Evolutionary conservation across 176 grass and related monocot species (phyloP).

Genomic region (Avena atlantica): DNA sequence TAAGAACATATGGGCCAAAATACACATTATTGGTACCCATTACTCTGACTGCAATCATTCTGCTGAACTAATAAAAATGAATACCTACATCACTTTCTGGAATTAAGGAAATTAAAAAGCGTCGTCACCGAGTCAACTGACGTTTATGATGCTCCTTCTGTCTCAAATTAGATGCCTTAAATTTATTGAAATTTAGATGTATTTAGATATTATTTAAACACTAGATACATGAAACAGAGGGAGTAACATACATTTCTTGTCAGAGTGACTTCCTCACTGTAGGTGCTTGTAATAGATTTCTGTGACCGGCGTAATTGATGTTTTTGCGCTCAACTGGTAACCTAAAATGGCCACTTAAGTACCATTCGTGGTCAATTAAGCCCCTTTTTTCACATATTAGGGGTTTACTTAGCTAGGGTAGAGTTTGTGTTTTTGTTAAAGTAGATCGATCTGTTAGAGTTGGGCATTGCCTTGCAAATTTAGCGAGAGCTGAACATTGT

Average conservation of each 20-base stretch:
- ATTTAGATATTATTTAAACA: too few relatives aligned
- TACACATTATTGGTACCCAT: too few relatives aligned
- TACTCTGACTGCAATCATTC: not conserved
- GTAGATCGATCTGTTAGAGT: too few relatives aligned
- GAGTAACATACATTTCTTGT: too few relatives aligned
- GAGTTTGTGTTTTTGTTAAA: too few relatives aligned
- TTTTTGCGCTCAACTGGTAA: not conserved
- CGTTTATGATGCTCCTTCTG: not conserved
- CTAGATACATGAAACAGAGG: too few relatives aligned
- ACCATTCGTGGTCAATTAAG: not conserved
- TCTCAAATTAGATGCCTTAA: not conserved
- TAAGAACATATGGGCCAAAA: too few relatives aligned
- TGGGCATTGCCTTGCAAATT: too few relatives aligned
- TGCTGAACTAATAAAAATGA: not conserved
- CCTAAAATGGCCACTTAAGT: not conserved
- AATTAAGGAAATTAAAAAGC: not conserved
- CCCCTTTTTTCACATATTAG: not conserved
- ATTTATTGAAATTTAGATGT: not conserved
- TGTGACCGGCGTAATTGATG: not conserved
- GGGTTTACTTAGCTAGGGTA: too few relatives aligned
- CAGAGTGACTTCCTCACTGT: not conserved
- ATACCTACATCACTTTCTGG: not conserved
- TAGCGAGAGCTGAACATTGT: too few relatives aligned
- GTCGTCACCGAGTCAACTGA: not conserved
- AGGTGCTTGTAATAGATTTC: not conserved